Conservation (phyloP, 2,329 filamentous ascomycete genomes). For the Scleromitrula shiraiana region DNA sequence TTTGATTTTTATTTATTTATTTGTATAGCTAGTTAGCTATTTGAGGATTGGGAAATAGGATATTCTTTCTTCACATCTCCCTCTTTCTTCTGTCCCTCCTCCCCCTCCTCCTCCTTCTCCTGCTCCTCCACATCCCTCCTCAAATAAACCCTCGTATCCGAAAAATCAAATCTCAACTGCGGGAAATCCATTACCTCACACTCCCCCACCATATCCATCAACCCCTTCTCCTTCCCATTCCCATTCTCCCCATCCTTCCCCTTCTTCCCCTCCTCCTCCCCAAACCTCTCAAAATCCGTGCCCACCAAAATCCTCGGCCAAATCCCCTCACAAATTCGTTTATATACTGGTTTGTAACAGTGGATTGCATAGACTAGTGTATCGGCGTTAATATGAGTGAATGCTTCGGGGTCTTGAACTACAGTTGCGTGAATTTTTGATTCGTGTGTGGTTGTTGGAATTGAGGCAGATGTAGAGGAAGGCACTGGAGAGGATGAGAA, state of each 20-base stretch:
- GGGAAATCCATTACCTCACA: conserved; percentile 25
- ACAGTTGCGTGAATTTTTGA: conserved; percentile 26
- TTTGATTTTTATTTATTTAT: too few species aligned
- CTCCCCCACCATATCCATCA: conserved; percentile 22
- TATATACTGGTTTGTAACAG: conserved; percentile 28
- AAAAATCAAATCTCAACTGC: conserved; percentile 28
- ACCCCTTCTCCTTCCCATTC: conserved; percentile 8
- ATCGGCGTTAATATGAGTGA: conserved; percentile 17
- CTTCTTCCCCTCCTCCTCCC: conserved; percentile 7
- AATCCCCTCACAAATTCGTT: conserved; percentile 17
- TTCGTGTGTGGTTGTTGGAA: too few species aligned
- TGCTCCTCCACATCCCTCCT: too few species aligned
- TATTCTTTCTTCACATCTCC: too few species aligned
- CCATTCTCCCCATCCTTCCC: conserved; percentile 9
- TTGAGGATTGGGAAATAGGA: too few species aligned
- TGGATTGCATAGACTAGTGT: conserved; percentile 30
- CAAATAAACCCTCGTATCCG: conserved; percentile 28
- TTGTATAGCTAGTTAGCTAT: too few species aligned
- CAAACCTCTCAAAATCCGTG: conserved; percentile 27
- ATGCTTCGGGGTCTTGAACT: conserved; percentile 26
- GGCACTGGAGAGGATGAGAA: too few species aligned
- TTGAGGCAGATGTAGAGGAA: too few species aligned
- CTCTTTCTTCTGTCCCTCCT: too few species aligned
- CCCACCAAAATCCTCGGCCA: conserved; percentile 25
- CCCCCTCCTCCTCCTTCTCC: too few species aligned